Evolutionary conservation across 495 filamentous ascomycete genomes (phyloP), one percentile per base, ranked within the genome.

Genomic region (Penicillium dipodomyicola): DNA sequence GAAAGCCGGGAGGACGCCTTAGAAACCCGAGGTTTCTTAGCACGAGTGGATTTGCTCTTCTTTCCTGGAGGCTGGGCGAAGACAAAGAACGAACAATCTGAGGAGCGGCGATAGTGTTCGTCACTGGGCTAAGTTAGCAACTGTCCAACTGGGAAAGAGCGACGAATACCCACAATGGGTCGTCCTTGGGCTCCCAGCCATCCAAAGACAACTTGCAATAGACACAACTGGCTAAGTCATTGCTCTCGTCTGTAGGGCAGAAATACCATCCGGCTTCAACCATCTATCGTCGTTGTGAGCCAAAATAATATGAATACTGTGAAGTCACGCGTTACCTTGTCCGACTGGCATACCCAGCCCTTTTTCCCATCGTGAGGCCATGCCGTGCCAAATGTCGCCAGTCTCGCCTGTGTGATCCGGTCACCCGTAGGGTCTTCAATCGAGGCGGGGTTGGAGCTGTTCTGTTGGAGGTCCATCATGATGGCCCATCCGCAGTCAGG

Each of bases 251-350:
- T 1, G 80, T 89, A 0, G 94, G 94, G 33, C 90, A 91, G 71
- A 92, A 96, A 67, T 88, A 90, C 91, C 92, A 98, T 15, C 94
- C 94, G 7, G 89, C 89, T 53, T 91, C 87, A 40, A 89, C 88
- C 81, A 97, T 89, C 92, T 97, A 61, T 40, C n/a, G 35, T 27
- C 49, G 40, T 37, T 54, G 52, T 65, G 48, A 60, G 52, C 48
- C 42, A 39, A 40, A 49, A 54, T 42, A 67, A 60, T 47, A 59
- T 52, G 30, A 58, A 30, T 39, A 10, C 5, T 10, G 20, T n/a
- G 17, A 46, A 32, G 23, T 52, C 29, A 30, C 25, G 45, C 3
- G 11, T 48, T 80, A 92, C 91, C 86, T 91, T 92, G 55, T 91
- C 83, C 2, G 85, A 85, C 68, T 95, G 91, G 71, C 91, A 92